Evolutionary conservation across 2,329 filamentous ascomycete genomes (phyloP).

Genomic region (Drechslerella coelobrocha): DNA sequence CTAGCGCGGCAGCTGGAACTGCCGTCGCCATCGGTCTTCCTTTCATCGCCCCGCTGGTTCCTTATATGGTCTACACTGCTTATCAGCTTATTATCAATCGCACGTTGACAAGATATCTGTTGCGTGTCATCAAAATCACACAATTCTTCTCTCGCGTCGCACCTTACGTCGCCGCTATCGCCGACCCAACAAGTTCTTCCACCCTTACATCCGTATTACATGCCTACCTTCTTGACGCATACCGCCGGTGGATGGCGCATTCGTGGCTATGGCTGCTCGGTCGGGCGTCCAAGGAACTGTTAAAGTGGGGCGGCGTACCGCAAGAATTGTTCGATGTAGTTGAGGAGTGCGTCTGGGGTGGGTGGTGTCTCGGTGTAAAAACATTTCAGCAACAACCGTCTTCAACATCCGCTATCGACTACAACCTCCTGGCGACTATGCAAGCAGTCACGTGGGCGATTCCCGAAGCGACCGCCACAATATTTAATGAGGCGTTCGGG

Average conservation of each 20-base stretch:
- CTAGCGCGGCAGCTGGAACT: constrained; percentile 37
- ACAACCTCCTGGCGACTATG: constrained; percentile 31
- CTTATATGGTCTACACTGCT: constrained; percentile 40
- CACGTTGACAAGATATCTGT: constrained; percentile 36
- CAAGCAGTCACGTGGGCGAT: constrained; percentile 49
- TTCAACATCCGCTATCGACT: constrained; percentile 30
- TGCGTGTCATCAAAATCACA: constrained; percentile 46
- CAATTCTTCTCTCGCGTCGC: constrained; percentile 46
- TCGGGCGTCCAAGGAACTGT: constrained; percentile 33
- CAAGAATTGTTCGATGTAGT: constrained; percentile 43
- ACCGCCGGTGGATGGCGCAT: constrained; percentile 44
- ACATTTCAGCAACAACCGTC: constrained; percentile 31
- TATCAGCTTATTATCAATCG: constrained; percentile 48
- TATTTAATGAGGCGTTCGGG: constrained; percentile 41
- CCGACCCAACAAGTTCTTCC: constrained; percentile 32
- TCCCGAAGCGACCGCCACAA: constrained; percentile 41
- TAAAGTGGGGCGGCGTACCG: constrained; percentile 45
- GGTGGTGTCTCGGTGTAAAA: constrained; percentile 46
- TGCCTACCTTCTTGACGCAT: constrained; percentile 42
- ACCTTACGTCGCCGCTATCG: constrained; percentile 32
- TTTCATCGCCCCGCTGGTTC: constrained; percentile 43
- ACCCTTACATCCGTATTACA: constrained; percentile 39
- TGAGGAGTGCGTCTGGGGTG: constrained; percentile 46
- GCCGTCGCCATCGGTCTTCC: constrained; percentile 35
- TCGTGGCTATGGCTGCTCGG: constrained; percentile 47